Base-by-base conservation (phyloP, 768 basidiomycete genomes). In the Cystofilobasidium capitatum region DNA sequence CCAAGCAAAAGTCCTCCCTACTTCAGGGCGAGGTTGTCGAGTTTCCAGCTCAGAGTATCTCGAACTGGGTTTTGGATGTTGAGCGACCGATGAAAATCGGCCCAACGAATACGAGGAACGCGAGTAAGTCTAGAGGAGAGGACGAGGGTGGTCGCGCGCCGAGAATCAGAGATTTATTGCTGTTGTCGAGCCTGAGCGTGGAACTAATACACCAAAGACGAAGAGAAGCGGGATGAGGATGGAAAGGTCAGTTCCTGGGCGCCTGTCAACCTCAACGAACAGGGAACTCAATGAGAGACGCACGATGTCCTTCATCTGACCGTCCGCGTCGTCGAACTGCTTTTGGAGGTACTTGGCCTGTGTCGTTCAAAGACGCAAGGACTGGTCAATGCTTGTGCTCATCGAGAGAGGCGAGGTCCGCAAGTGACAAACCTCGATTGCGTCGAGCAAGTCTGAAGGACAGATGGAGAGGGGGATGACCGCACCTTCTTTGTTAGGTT, bases 291-390 rank as follows among this genome's bases (percentile, higher is more conserved):
- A 17, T 9, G 20, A 26, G 31, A 35, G 33, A 55, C 66, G n/a
- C 17, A 68, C 77, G 54, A 72, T 72, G 60, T 99, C 96, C 20
- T 98, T 80, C 82, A 92, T 88, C 79, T 98, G 89, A 1, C 88
- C 90, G 0, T 96, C 98, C 78, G 88, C 89, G 82, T 99, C 96
- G 72, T 89, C 91, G 81, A 98, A 99, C 7, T 94, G 96, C 76
- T 99, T 99, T 62, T 89, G 89, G 87, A 91, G 94, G 62, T 83
- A 81, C 75, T 94, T 91, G 51, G 86, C 86, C 54, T 88, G 82
- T 35, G 3, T 20, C 14, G 29, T 20, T 16, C 29, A 24, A 39
- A 42, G 37, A 39, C 10, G 49, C 22, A 44, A 10, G 6, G 55
- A 7, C 31, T 29, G 8, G 12, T 9, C 6, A 29, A 29, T 26